These are phyloP conservation scores for Nannizziopsis arthrosporioides DNA, from an alignment of 2,329 filamentous ascomycete genomes.

Conservation along the genomic window DNA sequence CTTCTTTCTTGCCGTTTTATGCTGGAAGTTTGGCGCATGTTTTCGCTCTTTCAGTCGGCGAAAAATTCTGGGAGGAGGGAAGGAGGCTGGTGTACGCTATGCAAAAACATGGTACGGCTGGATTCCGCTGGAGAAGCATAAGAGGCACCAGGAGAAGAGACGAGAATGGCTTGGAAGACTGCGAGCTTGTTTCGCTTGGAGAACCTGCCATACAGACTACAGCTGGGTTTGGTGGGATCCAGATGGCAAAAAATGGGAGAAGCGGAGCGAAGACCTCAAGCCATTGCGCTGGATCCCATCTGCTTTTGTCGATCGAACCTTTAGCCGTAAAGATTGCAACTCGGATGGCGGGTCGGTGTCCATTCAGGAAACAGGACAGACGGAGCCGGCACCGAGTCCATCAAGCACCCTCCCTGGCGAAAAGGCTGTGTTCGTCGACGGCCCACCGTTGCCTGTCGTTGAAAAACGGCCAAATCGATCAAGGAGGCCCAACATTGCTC, in stretches of 20 bases:
- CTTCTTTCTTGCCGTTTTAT: slow-evolving; percentile 28
- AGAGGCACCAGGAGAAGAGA: slow-evolving; percentile 21
- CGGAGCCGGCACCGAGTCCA: neutral
- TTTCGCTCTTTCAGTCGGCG: slow-evolving; percentile 27
- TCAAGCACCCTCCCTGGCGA: no score
- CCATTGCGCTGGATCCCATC: slow-evolving; percentile 20
- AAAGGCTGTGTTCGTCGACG: neutral
- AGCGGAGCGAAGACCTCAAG: slow-evolving; percentile 16
- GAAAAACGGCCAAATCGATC: neutral
- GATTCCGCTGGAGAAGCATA: slow-evolving; percentile 25
- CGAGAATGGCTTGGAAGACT: slow-evolving; percentile 17
- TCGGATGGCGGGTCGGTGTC: neutral
- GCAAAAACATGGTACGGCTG: slow-evolving; percentile 35
- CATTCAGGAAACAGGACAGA: neutral
- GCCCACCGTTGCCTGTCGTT: neutral
- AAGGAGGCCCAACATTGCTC: neutral
- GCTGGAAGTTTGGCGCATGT: slow-evolving; percentile 31
- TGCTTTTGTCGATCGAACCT: slow-evolving; percentile 21
- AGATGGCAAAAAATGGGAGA: slow-evolving; percentile 19
- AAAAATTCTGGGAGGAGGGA: slow-evolving; percentile 25
- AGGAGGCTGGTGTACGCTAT: slow-evolving; percentile 24
- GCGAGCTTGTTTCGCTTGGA: slow-evolving; percentile 25
- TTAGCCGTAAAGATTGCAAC: neutral
- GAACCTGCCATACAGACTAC: slow-evolving; percentile 27
- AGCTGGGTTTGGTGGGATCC: slow-evolving; percentile 35